Evolutionary conservation across 2,329 filamentous ascomycete genomes (phyloP), one percentile per base, ranked within the genome.

Genomic region (Apiospora arundinis): DNA sequence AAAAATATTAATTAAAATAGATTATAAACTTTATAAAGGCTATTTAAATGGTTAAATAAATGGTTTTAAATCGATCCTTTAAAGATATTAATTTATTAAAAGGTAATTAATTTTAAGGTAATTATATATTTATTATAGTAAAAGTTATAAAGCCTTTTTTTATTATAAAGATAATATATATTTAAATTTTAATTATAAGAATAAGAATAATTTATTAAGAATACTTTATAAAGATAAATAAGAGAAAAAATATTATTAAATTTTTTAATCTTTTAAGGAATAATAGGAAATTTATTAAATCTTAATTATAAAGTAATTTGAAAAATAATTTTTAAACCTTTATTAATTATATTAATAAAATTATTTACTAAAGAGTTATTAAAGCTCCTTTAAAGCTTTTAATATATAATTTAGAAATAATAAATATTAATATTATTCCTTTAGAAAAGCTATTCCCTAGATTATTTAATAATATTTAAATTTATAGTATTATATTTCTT

Each of bases 391-490:
- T 45, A 16, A 16, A 45, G 16, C 4, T 16, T 32, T 32, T 32
- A 32, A 32, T 3, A 68, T 32, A 68, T 32, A 21, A 28, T 56
- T 49, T n/a, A n/a, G n/a, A n/a, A n/a, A 69, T 69, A 69, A 28
- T 23, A 6, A 48, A 25, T 23, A 48, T 25, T 46, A 52, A 37
- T 46, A 49, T 28, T 18, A 46, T 18, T 12, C 14, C 32, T 3
- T 3, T 4, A 32, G 25, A 60, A 32, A 25, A 25, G 21, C 37
- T 63, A 63, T 37, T 12, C 25, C 25, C 37, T 12, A 37, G 37
- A n/a, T 1, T 32, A 60, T 63, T 32, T 63, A 37, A 63, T 63
- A 23, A 37, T 63, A 32, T 28, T 7, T 37, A 21, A 12, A 37
- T 18, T 18, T n/a, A 32, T 32, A 63, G 32, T 16, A 32, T 32